These are phyloP conservation scores for Coemansia sp. DNA, from an alignment of 192 early-diverging fungal species.

Conservation along the genomic window DNA sequence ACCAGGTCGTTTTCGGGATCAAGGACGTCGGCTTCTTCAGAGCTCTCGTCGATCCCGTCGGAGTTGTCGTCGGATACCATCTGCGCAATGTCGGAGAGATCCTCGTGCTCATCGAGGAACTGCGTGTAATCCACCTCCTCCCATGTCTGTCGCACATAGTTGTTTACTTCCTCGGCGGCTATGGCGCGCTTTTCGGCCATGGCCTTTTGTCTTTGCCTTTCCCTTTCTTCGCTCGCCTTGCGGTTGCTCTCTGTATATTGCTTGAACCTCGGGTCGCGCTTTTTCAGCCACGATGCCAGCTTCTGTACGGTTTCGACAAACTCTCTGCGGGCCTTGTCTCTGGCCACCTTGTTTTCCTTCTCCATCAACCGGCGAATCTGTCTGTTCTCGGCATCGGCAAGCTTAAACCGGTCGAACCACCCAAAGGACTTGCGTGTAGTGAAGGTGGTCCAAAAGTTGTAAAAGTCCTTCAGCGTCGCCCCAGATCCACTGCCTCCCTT, in stretches of 20 bases:
- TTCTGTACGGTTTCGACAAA: constrained; percentile 73
- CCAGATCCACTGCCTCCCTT: constrained; percentile 10
- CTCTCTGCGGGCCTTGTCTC: constrained; percentile 70
- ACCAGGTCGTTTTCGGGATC: constrained; percentile 63
- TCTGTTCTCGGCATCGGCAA: constrained; percentile 78
- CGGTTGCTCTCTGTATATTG: constrained; percentile 57
- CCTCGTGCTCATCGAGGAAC: constrained; percentile 40
- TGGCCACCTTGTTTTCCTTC: constrained; percentile 80
- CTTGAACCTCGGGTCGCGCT: constrained; percentile 89
- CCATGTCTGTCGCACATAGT: constrained; percentile 74
- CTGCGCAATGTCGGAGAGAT: constrained; percentile 31
- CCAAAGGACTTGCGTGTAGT: constrained; percentile 81
- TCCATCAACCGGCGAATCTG: constrained; percentile 80
- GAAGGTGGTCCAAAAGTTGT: constrained; percentile 79
- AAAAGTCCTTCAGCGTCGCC: constrained; percentile 63
- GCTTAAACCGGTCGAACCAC: constrained; percentile 87
- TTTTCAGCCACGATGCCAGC: constrained; percentile 73
- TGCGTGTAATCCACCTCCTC: constrained; percentile 56
- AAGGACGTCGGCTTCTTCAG: constrained; percentile 28
- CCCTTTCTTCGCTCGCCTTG: constrained; percentile 52
- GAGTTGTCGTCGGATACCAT: constrained; percentile 5
- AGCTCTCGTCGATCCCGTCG: constrained; percentile 1
- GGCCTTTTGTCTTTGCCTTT: constrained; percentile 59
- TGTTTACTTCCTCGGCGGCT: constrained; percentile 46
- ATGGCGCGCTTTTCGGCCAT: constrained; percentile 57